Evolutionary conservation across 495 filamentous ascomycete species (phyloP).

Genomic region (Sphaerosporella brunnea): DNA sequence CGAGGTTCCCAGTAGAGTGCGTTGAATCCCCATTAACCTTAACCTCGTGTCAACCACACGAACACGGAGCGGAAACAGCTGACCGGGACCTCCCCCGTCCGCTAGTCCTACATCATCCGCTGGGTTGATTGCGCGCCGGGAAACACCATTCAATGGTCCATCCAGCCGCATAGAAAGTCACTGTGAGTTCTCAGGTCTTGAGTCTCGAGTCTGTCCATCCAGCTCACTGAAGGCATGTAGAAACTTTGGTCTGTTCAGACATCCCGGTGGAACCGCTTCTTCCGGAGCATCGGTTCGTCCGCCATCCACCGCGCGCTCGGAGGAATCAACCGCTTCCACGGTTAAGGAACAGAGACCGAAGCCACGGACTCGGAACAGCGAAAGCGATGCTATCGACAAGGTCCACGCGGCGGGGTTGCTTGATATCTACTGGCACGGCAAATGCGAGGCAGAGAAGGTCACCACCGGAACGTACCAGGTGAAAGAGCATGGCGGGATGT

Average conservation of each 20-base stretch:
- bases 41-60: too few species aligned
- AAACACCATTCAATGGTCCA: slow-evolving; percentile 92
- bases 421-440: slow-evolving; percentile 72
- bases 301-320: slow-evolving; percentile 27
- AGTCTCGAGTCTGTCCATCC: too few species aligned
- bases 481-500: slow-evolving; percentile 64
- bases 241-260: slow-evolving; percentile 95
- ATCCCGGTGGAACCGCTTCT: slow-evolving; percentile 46
- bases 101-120: slow-evolving; percentile 93
- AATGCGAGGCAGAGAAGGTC: slow-evolving; percentile 93
- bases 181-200: slow-evolving; percentile 39
- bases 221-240: too few species aligned
- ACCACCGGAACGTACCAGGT: slow-evolving; percentile 80
- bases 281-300: slow-evolving; percentile 31
- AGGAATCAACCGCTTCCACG: slow-evolving; percentile 27
- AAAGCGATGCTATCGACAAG: slow-evolving; percentile 45
- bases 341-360: slow-evolving; percentile 23
- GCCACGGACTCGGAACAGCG: slow-evolving; percentile 24
- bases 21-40: slow-evolving; percentile 12
- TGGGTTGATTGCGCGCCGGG: slow-evolving; percentile 82
- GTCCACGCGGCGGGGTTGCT: slow-evolving; percentile 71
- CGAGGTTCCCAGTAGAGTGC: slow-evolving; percentile 92
- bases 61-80: too few species aligned
- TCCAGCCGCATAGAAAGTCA: slow-evolving; percentile 93
- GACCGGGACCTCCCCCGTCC: too few species aligned